These are phyloP conservation scores for Clonostachys byssicola DNA, from an alignment of 2,329 filamentous ascomycete species.

Conservation along the genomic window DNA sequence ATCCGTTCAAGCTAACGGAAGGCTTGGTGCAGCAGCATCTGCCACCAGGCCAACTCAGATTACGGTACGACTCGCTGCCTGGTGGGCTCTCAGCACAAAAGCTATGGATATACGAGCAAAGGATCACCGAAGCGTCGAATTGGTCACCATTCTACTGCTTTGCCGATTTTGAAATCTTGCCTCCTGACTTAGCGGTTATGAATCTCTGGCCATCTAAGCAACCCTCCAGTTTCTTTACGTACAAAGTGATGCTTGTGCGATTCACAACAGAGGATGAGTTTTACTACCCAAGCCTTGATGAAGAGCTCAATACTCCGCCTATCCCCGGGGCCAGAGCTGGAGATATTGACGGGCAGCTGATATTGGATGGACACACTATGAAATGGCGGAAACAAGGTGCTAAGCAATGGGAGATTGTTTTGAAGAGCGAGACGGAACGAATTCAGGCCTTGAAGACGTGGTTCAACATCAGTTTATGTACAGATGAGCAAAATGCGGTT, in stretches of 20 bases:
- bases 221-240: constrained; percentile 25
- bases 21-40: constrained; percentile 5
- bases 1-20: background rate
- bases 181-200: constrained; percentile 31
- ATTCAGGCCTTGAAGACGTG: background rate
- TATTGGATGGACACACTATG: background rate
- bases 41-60: constrained; percentile 25
- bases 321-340: background rate
- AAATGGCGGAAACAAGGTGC: constrained; percentile 1
- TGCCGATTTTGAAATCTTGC: constrained; percentile 33
- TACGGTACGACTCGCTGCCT: constrained; percentile 5
- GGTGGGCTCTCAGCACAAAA: constrained; percentile 1
- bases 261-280: constrained; percentile 29
- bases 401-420: background rate
- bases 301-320: background rate
- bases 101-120: constrained; percentile 15
- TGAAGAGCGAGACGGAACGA: constrained; percentile 1
- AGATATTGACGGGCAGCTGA: constrained; percentile 2
- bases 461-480: background rate
- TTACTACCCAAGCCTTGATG: background rate
- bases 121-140: constrained; percentile 14
- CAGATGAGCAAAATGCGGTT: too few species aligned
- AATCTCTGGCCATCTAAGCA: constrained; percentile 25
- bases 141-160: constrained; percentile 41
- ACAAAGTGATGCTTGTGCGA: constrained; percentile 24